Evolutionary conservation across 2,329 filamentous ascomycete genomes (phyloP).

Genomic region (Aspergillus transmontanensis): DNA sequence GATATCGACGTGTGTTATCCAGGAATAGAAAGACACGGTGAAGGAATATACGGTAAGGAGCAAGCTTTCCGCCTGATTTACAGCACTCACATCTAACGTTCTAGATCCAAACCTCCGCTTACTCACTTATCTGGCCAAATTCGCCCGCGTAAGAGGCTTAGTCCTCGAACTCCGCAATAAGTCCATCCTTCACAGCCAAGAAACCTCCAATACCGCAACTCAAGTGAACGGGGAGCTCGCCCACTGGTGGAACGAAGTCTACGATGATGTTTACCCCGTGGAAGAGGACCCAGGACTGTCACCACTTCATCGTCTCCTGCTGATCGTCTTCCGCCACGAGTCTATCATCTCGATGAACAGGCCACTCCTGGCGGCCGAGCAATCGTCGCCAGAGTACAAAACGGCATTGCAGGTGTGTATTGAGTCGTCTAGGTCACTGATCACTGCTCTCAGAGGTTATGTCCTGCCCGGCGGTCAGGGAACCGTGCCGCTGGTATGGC

Average conservation of each 20-base stretch:
- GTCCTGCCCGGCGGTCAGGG: slow-evolving; percentile 15
- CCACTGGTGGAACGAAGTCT: slow-evolving; percentile 58
- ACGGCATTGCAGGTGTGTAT: slow-evolving; percentile 56
- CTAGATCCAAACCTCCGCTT: slow-evolving; percentile 36
- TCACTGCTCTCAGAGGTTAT: slow-evolving; percentile 43
- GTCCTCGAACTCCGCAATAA: slow-evolving; percentile 58
- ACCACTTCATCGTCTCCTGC: slow-evolving; percentile 44
- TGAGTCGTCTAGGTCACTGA: slow-evolving; percentile 52
- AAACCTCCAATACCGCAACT: slow-evolving; percentile 46
- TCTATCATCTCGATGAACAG: slow-evolving; percentile 55
- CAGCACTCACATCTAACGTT: neutral
- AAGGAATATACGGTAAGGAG: slow-evolving; percentile 2
- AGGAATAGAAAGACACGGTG: slow-evolving; percentile 49
- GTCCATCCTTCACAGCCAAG: slow-evolving; percentile 49
- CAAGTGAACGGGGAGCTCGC: slow-evolving; percentile 53
- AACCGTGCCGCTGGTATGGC: slow-evolving; percentile 47
- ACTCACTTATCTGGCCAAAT: slow-evolving; percentile 48
- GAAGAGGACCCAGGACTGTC: slow-evolving; percentile 20
- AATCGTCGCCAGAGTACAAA: slow-evolving; percentile 48
- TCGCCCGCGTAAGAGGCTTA: slow-evolving; percentile 53
- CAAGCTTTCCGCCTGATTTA: neutral
- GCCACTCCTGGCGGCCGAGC: slow-evolving; percentile 52
- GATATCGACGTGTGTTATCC: slow-evolving; percentile 62
- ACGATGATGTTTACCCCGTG: slow-evolving; percentile 50
- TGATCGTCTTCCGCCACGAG: slow-evolving; percentile 53